Percentiles rank a stretch among this genome's conserved stretches.
These are phyloP conservation scores for Elaeagnus macrophylla DNA, from an alignment of 306 rosid genomes.

Conservation along the genomic window DNA sequence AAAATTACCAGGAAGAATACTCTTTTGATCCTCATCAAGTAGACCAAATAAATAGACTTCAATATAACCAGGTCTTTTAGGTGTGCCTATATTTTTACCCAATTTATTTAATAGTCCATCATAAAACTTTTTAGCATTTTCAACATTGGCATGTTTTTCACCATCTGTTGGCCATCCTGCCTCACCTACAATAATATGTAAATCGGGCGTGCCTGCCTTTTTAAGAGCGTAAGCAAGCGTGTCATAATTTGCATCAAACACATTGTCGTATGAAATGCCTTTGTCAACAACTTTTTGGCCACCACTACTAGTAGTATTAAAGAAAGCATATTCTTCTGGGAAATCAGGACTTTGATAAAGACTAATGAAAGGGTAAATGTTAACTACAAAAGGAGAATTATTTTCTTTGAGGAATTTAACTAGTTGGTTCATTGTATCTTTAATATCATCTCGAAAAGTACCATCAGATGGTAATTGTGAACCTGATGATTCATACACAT, in stretches of 20 bases:
- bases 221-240: slow-evolving; percentile 49
- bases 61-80: slow-evolving; percentile 27
- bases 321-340: slow-evolving; percentile 52
- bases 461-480: slow-evolving; percentile 58
- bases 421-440: slow-evolving; percentile 28
- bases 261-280: slow-evolving; percentile 30
- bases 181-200: slow-evolving; percentile 55
- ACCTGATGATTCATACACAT: slow-evolving; percentile 42
- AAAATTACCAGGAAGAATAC: slow-evolving; percentile 50
- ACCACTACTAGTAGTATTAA: slow-evolving; percentile 25
- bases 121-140: slow-evolving; percentile 45
- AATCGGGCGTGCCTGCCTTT: slow-evolving; percentile 26
- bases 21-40: slow-evolving; percentile 54
- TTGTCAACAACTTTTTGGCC: slow-evolving; percentile 24
- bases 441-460: slow-evolving; percentile 36
- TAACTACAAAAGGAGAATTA: slow-evolving; percentile 51
- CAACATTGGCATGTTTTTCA: slow-evolving; percentile 22
- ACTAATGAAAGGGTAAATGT: slow-evolving; percentile 80
- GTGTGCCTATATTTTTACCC: slow-evolving; percentile 42
- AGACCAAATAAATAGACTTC: slow-evolving; percentile 49
- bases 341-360: slow-evolving; percentile 36
- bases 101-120: slow-evolving; percentile 48
- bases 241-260: slow-evolving; percentile 70
- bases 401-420: slow-evolving; percentile 31
- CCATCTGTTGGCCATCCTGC: slow-evolving; percentile 93